Base-by-base conservation (phyloP, 805 yeast species). In the Cyberlindnera mrakii region DNA sequence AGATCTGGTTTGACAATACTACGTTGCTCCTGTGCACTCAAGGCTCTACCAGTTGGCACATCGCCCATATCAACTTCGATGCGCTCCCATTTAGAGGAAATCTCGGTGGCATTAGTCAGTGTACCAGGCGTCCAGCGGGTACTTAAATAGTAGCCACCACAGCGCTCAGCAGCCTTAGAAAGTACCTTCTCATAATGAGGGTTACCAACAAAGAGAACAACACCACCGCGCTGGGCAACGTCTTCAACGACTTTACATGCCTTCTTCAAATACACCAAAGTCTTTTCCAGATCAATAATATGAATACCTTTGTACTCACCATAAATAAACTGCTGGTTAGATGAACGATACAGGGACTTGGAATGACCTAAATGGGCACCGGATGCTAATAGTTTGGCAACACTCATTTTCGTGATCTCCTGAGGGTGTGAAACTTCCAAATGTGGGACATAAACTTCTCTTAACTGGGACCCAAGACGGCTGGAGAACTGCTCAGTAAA, bases 321-420 rank as follows among this genome's bases (percentile, higher is more conserved):
- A 58, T 83, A 83, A 36, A 91, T 75, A 62, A 73, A 93, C 10
- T 95, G 90, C 63, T 89, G 91, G 40, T 90, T 86, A 23, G 84
- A 74, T 9, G 89, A 80, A 53, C 95, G 79, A 78, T 82, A 84
- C 48, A 82, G 69, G 3, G 83, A 70, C 30, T 78, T 82, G n/a
- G 96, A 75, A 54, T 91, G 97, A 25, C 99, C 99, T 52, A 93
- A 69, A 63, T 93, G 99, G 37, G 91, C 91, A 41, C 96, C 97
- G 0, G 97, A 87, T 4, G 96, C 91, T 63, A 91, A 62, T 41
- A 93, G 71, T 44, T 79, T 79, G 27, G 87, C 69, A 31, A 89
- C 69, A 3, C 91, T 73, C 11, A 86, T 60, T 44, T 85, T 77
- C 18, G 73, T 64, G 18, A 78, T 68, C 13, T 69, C 54, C 30